Base-by-base conservation (phyloP, 352 stramenopile species). In the Phytophthora colocasiae region DNA sequence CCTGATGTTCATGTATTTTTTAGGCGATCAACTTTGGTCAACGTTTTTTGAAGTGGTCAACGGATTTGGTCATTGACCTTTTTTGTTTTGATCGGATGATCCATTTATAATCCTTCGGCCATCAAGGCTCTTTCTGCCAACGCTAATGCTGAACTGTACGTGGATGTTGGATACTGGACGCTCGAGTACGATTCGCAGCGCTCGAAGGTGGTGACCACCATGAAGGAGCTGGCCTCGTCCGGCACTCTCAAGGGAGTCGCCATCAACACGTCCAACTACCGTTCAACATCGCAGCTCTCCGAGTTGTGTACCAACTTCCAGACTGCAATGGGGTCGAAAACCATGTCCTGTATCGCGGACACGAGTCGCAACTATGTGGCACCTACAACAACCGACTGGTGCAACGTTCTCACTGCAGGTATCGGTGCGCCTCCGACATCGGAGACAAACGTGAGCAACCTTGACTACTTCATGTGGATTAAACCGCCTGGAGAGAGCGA, bases 401-500 rank as follows among this genome's bases (percentile, higher is more conserved):
- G 81, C 70, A 90, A 90, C 56, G 72, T 80, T 9, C 46, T 61
- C 0, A 38, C 46, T 3, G 75, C 66, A 14, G 81, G 79, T 17
- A 83, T 90, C 36, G 81, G 81, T 7, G 26, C 66, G 2, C 77
- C 75, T 12, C 80, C 79, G 1, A 89, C 82, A 1, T 73, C 62
- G 9, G 57, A 84, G 27, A 91, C 82, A 2, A 73, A 75, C 0
- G 58, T 77, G 38, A 31, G 43, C 3, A 85, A 87, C 51, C 50
- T 93, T 2, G 83, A 91, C 66, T 91, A 91, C 66, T 91, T 85
- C 26, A 71, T 91, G 69, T 93, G 81, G 79, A 75, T 90, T 48
- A 93, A 93, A 54, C 69, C 71, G 17, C 81, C 77, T 36, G 83
- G 85, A 54, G 81, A 93, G 66, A 87, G 75, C 31, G 85, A 93